Conservation (phyloP, 345 rosid genomes). For the Brassica cretica region DNA sequence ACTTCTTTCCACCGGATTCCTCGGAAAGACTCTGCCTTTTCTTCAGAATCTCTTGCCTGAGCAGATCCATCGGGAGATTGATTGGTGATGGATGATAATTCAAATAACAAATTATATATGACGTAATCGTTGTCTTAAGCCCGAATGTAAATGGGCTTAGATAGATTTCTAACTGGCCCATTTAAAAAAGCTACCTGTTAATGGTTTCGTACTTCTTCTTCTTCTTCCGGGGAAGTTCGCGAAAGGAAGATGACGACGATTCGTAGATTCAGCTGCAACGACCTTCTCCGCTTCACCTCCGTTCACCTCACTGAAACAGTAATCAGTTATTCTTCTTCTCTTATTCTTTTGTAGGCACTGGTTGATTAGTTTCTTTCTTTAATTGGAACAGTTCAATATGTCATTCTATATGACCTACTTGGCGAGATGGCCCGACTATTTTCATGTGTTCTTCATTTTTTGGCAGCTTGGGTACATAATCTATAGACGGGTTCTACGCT, state of each 20-base stretch:
- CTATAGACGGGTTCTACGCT: constrained; percentile 80
- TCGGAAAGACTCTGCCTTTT: constrained; percentile 68
- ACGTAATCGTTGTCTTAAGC: constrained; percentile 10
- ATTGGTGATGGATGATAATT: not conserved
- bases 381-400: constrained; percentile 77
- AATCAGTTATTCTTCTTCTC: not conserved
- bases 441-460: constrained; percentile 51
- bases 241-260: constrained; percentile 74
- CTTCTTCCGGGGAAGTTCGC: constrained; percentile 1
- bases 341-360: not conserved
- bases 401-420: constrained; percentile 94
- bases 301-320: constrained; percentile 97
- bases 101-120: constrained; percentile 2
- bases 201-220: not conserved
- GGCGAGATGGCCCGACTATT: constrained; percentile 97
- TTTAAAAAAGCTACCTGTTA: not conserved
- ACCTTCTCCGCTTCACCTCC: constrained; percentile 80
- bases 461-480: constrained; percentile 83
- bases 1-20: constrained; percentile 77
- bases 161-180: not conserved
- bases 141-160: constrained; percentile 19
- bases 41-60: constrained; percentile 70
- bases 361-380: constrained; percentile 10
- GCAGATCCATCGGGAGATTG: constrained; percentile 60
- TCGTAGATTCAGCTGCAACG: constrained; percentile 88